phyloP scores from a whole-genome alignment of 495 filamentous ascomycete species.

The Xylaria palmicola region DNA sequence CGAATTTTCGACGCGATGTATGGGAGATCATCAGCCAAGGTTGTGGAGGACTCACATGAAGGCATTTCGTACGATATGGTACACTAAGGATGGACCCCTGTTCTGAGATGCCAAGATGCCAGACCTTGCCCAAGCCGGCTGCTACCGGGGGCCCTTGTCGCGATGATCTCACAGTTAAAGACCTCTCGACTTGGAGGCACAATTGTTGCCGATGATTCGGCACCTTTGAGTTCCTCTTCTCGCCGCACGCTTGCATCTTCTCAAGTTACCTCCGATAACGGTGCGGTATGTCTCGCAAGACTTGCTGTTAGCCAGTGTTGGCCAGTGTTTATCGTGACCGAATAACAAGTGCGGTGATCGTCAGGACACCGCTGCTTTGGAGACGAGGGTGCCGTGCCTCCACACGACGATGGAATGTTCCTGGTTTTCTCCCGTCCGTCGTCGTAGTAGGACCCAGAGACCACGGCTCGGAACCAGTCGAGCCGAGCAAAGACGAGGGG shows the following conservation, averaged over 20 bases:
- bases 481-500: no score
- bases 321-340: no score
- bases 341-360: background rate
- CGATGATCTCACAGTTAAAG: background rate
- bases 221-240: background rate
- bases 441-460: background rate
- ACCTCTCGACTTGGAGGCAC: background rate
- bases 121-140: background rate
- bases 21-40: background rate
- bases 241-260: background rate
- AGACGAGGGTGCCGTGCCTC: background rate
- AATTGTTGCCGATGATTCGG: slow-evolving; percentile 4
- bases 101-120: slow-evolving; percentile 9
- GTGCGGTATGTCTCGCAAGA: background rate
- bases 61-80: background rate
- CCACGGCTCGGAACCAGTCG: background rate
- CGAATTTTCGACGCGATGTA: background rate
- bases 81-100: no score
- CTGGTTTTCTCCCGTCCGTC: background rate
- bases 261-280: background rate
- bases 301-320: background rate
- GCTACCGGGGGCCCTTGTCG: background rate
- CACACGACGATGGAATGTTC: background rate
- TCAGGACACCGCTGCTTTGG: background rate
- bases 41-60: background rate